A percentile compares a stretch with the other conserved stretches of the same genome.
Evolutionary conservation across 208 protist genomes (phyloP).

Genomic region (Trypanosomatidae sp.): DNA sequence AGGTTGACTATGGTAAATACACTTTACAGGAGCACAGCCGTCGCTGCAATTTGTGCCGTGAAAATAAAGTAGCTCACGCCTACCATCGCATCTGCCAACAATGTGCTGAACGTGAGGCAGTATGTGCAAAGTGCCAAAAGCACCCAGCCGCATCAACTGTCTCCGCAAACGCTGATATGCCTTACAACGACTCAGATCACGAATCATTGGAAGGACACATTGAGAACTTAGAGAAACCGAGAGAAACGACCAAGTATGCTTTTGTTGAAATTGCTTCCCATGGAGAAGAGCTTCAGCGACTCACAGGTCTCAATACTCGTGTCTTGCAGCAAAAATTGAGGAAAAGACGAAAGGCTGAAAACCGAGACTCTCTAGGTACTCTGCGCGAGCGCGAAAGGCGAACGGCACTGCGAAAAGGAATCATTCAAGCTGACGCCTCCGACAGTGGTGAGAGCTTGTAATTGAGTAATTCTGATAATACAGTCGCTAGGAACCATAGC

Average conservation of each 20-base stretch:
- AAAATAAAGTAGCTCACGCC: slow-evolving; percentile 53
- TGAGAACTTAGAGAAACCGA: slow-evolving; percentile 4
- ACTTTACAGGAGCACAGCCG: slow-evolving; percentile 41
- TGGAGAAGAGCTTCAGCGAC: slow-evolving; percentile 46
- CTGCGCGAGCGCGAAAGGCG: slow-evolving; percentile 62
- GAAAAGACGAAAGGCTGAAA: slow-evolving; percentile 17
- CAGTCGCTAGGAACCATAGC: background rate
- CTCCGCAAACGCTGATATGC: background rate
- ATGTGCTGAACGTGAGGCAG: slow-evolving; percentile 36
- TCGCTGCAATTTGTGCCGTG: slow-evolving; percentile 73
- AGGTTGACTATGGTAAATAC: slow-evolving; percentile 89
- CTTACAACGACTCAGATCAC: slow-evolving; percentile 15
- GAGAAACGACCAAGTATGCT: slow-evolving; percentile 41
- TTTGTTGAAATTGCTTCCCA: slow-evolving; percentile 52
- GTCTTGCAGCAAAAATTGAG: slow-evolving; percentile 40
- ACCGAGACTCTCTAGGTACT: slow-evolving; percentile 36
- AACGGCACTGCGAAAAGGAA: slow-evolving; percentile 40
- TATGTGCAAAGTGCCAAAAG: slow-evolving; percentile 90
- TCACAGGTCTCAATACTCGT: slow-evolving; percentile 60
- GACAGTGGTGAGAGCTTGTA: slow-evolving; percentile 27
- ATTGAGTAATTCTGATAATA: background rate
- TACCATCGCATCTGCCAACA: slow-evolving; percentile 87
- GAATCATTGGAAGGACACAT: background rate
- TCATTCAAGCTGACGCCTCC: slow-evolving; percentile 4
- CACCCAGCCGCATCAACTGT: slow-evolving; percentile 18